phyloP scores from a whole-genome alignment of 2,329 filamentous ascomycete species.

The Spiromastix sp. region DNA sequence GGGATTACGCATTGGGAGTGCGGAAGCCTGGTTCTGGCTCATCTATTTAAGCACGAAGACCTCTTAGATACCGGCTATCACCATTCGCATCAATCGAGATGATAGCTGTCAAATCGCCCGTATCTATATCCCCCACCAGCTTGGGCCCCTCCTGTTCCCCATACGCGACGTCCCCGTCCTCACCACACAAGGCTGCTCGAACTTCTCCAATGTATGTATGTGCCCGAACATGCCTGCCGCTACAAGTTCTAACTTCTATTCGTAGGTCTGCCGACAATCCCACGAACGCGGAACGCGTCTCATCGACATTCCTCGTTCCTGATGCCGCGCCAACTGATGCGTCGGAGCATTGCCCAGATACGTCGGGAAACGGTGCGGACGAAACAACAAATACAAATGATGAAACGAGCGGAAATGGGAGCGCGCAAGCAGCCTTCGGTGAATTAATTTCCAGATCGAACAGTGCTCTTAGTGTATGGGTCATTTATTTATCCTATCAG shows the following conservation, averaged over 20 bases:
- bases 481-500: neutral
- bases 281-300: neutral
- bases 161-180: slow-evolving; percentile 6
- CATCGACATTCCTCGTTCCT: neutral
- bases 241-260: too few species aligned
- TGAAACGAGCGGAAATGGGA: neutral
- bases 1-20: too few species aligned
- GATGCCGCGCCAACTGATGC: slow-evolving; percentile 1
- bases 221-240: too few species aligned
- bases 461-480: slow-evolving; percentile 5
- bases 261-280: too few species aligned
- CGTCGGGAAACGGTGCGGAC: neutral
- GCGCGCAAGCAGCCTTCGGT: neutral
- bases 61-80: too few species aligned
- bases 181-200: slow-evolving; percentile 10
- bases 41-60: too few species aligned
- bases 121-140: slow-evolving; percentile 14
- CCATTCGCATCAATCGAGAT: too few species aligned
- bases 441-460: slow-evolving; percentile 1
- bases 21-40: too few species aligned
- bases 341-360: slow-evolving; percentile 1
- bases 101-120: slow-evolving; percentile 21
- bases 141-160: slow-evolving; percentile 8
- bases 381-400: too few species aligned
- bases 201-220: slow-evolving; percentile 16